phyloP scores from a whole-genome alignment of 805 yeast genomes.

The Metschnikowia bowlesiae region DNA sequence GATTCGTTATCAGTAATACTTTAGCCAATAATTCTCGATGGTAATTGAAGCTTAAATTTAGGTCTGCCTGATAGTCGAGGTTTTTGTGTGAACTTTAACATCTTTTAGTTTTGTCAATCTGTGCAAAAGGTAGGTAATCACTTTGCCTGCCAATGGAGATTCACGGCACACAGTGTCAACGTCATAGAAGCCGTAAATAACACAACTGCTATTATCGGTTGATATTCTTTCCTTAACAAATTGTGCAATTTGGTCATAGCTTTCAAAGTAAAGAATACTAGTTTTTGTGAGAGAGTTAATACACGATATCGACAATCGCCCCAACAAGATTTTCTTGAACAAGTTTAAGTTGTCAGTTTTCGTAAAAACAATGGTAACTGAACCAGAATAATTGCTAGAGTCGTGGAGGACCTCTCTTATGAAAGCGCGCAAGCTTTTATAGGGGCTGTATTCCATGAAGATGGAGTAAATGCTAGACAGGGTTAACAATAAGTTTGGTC shows the following conservation, averaged over 20 bases:
- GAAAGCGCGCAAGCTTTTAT: neutral
- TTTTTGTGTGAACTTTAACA: neutral
- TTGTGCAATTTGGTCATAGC: neutral
- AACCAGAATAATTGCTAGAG: neutral
- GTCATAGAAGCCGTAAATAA: conserved; percentile 1
- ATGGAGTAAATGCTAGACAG: neutral
- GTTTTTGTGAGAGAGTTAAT: neutral
- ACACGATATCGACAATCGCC: neutral
- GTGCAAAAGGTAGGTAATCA: neutral
- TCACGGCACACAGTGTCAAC: neutral
- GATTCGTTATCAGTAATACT: neutral
- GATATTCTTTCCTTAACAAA: neutral
- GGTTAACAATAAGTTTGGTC: neutral
- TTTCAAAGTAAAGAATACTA: neutral
- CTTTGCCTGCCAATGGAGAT: neutral
- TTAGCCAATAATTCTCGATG: neutral
- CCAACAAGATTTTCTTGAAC: neutral
- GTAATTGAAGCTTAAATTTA: neutral
- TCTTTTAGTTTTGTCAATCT: neutral
- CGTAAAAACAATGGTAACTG: neutral
- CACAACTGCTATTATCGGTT: neutral
- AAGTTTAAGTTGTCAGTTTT: neutral
- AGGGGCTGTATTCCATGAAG: neutral
- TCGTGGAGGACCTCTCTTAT: neutral
- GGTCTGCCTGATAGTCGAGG: neutral